Evolutionary conservation across 345 rosid genomes (phyloP).

Genomic region (Eucalyptus grandis): DNA sequence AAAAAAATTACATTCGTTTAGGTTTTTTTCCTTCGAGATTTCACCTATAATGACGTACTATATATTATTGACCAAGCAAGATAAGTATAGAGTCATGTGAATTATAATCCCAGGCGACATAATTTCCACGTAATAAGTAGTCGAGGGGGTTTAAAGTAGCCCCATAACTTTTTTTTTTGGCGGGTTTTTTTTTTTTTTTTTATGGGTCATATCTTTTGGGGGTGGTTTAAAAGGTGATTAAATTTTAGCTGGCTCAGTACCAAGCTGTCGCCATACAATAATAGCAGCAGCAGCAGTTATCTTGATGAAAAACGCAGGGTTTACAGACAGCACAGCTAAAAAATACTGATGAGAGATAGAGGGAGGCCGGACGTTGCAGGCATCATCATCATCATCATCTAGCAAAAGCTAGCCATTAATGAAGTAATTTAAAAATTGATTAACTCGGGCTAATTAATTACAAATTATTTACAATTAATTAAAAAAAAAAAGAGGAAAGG

Average conservation of each 20-base stretch:
- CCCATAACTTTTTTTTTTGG: background rate
- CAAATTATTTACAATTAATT: no score
- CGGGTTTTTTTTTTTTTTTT: background rate
- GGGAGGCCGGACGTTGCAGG: background rate
- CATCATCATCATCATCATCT: background rate
- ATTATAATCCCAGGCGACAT: background rate
- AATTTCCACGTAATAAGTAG: background rate
- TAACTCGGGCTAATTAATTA: background rate
- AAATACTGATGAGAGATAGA: background rate
- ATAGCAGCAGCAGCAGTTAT: background rate
- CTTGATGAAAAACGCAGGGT: background rate
- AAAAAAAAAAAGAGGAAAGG: background rate
- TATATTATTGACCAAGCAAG: background rate
- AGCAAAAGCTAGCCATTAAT: background rate
- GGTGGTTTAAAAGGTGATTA: background rate
- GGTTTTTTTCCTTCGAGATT: background rate
- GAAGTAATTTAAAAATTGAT: background rate
- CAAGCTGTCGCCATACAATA: background rate
- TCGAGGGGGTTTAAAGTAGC: background rate
- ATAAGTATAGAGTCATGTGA: background rate
- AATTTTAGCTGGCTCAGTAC: background rate
- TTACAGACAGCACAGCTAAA: background rate
- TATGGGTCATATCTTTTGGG: background rate
- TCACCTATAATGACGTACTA: background rate
- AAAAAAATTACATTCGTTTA: accelerated